phyloP scores from a whole-genome alignment of 768 basidiomycete species.

The Fomitopsis pulvina region DNA sequence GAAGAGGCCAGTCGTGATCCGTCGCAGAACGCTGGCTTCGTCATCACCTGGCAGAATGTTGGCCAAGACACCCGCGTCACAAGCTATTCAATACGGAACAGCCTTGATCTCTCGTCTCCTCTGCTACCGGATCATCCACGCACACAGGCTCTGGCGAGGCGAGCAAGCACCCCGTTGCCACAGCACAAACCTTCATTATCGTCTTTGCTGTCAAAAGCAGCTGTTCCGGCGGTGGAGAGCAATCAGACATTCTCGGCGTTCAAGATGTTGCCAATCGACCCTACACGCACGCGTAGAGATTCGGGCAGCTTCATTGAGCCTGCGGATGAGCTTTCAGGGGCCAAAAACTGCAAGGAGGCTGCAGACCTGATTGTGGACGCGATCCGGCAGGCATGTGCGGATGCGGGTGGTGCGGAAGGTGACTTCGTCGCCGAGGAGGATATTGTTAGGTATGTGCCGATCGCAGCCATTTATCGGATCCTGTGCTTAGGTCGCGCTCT shows the following conservation, averaged over 20 bases:
- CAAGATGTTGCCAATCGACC: slow-evolving; percentile 73
- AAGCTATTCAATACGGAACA: slow-evolving; percentile 84
- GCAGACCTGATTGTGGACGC: slow-evolving; percentile 69
- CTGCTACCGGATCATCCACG: slow-evolving; percentile 11
- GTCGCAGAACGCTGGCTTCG: slow-evolving; percentile 83
- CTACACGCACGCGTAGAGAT: slow-evolving; percentile 39
- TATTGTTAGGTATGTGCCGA: slow-evolving; percentile 63
- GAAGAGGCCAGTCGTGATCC: slow-evolving; percentile 90
- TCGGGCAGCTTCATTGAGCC: slow-evolving; percentile 49
- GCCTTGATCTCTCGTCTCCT: slow-evolving; percentile 29
- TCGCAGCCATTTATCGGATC: slow-evolving; percentile 6
- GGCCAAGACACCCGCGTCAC: slow-evolving; percentile 65
- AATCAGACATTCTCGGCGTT: slow-evolving; percentile 62
- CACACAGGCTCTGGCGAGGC: slow-evolving; percentile 6
- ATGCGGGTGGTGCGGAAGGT: slow-evolving; percentile 42
- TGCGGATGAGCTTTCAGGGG: slow-evolving; percentile 54
- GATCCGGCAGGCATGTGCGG: slow-evolving; percentile 61
- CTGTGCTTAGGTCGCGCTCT: slow-evolving; percentile 6
- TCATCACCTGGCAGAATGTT: slow-evolving; percentile 70
- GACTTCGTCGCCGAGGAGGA: slow-evolving; percentile 59
- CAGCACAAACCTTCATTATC: slow-evolving; percentile 21
- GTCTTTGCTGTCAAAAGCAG: slow-evolving; percentile 31
- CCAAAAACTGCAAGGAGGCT: slow-evolving; percentile 68
- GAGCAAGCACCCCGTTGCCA: slow-evolving; percentile 6
- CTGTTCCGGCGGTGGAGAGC: slow-evolving; percentile 23